Conservation (phyloP, 257 asterid genomes). For the Nicotiana benthamiana region DNA sequence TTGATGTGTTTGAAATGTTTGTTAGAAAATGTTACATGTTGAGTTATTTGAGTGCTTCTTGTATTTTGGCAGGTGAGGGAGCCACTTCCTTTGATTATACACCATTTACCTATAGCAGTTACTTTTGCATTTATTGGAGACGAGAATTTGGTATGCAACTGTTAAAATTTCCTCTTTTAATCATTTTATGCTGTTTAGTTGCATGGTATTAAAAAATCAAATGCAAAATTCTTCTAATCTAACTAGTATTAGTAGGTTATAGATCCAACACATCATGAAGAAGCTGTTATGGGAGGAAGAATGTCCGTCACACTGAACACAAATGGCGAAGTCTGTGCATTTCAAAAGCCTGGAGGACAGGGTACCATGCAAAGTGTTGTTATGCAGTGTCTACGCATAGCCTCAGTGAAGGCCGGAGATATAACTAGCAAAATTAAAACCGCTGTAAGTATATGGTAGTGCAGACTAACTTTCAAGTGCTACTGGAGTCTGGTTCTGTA, state of each 20-base stretch:
- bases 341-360: conserved; percentile 92
- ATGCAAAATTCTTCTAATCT: not conserved
- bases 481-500: not conserved
- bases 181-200: not conserved
- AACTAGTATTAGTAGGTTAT: conserved; percentile 40
- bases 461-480: not conserved
- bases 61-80: conserved; percentile 68
- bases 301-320: conserved; percentile 75
- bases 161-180: not conserved
- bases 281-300: conserved; percentile 87
- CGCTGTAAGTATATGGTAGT: conserved; percentile 45
- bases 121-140: conserved; percentile 82
- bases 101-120: conserved; percentile 91
- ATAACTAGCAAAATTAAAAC: conserved; percentile 75
- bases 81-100: conserved; percentile 85
- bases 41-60: not conserved
- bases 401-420: conserved; percentile 80
- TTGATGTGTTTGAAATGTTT: not conserved
- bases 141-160: conserved; percentile 57
- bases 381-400: conserved; percentile 94
- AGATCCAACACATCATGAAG: conserved; percentile 92
- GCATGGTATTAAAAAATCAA: not conserved
- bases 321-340: conserved; percentile 82
- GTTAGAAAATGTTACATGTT: conserved; percentile 1
- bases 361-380: conserved; percentile 75